Base-by-base conservation (phyloP, 352 stramenopile species). In the Globisporangium sylvaticum region DNA sequence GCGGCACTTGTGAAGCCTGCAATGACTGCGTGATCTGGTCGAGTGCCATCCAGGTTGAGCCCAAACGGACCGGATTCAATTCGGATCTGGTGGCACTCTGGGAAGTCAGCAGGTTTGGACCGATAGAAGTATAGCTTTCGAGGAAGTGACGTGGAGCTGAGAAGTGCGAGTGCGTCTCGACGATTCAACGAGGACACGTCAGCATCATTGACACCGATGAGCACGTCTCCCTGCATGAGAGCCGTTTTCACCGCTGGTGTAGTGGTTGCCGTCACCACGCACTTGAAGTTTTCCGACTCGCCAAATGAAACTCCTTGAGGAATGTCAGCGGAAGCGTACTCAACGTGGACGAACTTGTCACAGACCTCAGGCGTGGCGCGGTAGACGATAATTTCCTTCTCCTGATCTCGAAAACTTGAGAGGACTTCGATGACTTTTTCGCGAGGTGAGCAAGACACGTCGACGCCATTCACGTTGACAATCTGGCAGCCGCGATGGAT, bases 311-410 rank as follows among this genome's bases (percentile, higher is more conserved):
- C 70, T 1, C 71, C 66, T 15, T 74, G 58, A 27, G 70, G 70
- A 27, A 75, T 31, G 14, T 78, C 67, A 29, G 64, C 66, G 9
- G 52, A 57, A 1, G 54, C 54, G 12, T 69, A 64, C 18, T 75
- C 68, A n/a, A 80, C 58, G 50, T 71, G 62, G 31, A 69, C 66
- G 44, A 90, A 72, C 5, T 37, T 55, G 15, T 64, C 44, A 39
- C 78, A 89, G 0, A 53, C 63, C 1, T 50, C 20, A 1, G 68
- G 65, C 0, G 70, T 69, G 12, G 75, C 64, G n/a, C 77, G 73
- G 53, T 89, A 88, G n/a, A 89, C 58, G 29, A 88, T 64, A 20
- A 90, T 68, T 10, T 86, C 68, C 66, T 90, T 90, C 24, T 84
- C 75, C 46, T 81, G 66, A 20, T 89, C 73, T 64, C 70, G 76